Evolutionary conservation across 1,139 yeast genomes (phyloP).

Genomic region (Starmera stellimalicola): DNA sequence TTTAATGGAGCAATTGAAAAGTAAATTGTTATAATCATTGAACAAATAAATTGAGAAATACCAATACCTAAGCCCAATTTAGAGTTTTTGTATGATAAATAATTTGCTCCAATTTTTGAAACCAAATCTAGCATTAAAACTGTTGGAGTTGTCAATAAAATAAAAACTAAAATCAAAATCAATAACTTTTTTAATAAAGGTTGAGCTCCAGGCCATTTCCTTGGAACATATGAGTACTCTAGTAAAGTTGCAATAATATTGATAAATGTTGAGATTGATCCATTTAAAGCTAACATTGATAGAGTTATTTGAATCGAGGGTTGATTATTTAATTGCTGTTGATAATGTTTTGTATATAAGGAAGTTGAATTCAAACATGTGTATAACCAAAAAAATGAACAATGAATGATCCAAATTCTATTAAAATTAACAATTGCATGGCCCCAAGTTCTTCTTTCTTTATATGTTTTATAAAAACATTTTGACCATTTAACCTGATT

Average conservation of each 20-base stretch:
- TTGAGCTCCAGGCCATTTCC: slow-evolving; percentile 47
- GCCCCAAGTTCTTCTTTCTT: slow-evolving; percentile 50
- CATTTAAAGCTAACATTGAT: slow-evolving; percentile 43
- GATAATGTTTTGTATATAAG: slow-evolving; percentile 41
- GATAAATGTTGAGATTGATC: slow-evolving; percentile 36
- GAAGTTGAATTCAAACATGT: slow-evolving; percentile 46
- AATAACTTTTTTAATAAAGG: slow-evolving; percentile 30
- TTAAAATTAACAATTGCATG: slow-evolving; percentile 49
- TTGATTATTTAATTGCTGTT: slow-evolving; percentile 33
- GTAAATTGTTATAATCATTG: slow-evolving; percentile 33
- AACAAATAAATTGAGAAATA: slow-evolving; percentile 33
- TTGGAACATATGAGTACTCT: slow-evolving; percentile 42
- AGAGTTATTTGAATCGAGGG: slow-evolving; percentile 39
- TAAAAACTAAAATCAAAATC: slow-evolving; percentile 23
- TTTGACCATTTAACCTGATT: slow-evolving; percentile 39
- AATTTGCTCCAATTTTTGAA: slow-evolving; percentile 20
- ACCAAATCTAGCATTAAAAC: slow-evolving; percentile 26
- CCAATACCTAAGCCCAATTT: slow-evolving; percentile 30
- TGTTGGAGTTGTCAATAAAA: slow-evolving; percentile 31
- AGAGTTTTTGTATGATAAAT: slow-evolving; percentile 28
- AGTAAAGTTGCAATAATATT: slow-evolving; percentile 33
- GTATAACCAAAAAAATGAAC: slow-evolving; percentile 51
- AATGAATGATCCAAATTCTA: slow-evolving; percentile 54
- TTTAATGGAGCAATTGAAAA: slow-evolving; percentile 39
- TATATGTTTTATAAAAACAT: slow-evolving; percentile 44